Percentiles rank a stretch among this genome's conserved stretches.
These are phyloP conservation scores for Diatrype stigma DNA, from an alignment of 2,329 filamentous ascomycete species.

Conservation along the genomic window DNA sequence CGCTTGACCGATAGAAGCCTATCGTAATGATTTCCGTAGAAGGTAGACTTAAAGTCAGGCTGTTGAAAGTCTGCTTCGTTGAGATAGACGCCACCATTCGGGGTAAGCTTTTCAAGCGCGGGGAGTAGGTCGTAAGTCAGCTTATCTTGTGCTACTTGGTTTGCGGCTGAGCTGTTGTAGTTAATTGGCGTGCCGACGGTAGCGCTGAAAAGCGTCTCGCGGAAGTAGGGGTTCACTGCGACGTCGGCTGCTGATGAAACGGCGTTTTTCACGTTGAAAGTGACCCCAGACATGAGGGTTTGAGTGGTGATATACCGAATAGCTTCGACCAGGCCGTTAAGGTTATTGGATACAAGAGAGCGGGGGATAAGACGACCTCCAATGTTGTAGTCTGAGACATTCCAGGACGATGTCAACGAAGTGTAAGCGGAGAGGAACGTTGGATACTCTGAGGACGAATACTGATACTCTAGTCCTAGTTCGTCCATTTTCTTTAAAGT, in stretches of 20 bases:
- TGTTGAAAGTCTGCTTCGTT: slow-evolving; percentile 38
- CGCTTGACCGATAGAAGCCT: slow-evolving; percentile 33
- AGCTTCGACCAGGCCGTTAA: slow-evolving; percentile 4
- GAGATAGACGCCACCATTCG: slow-evolving; percentile 24
- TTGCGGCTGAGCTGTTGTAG: slow-evolving; percentile 8
- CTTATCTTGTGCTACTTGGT: slow-evolving; percentile 5
- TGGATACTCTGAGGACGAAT: slow-evolving; percentile 4
- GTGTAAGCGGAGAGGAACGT: slow-evolving; percentile 6
- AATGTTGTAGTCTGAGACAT: slow-evolving; percentile 12
- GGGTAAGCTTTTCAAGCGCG: slow-evolving; percentile 6
- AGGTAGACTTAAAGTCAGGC: slow-evolving; percentile 26
- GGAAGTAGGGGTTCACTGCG: slow-evolving; percentile 10
- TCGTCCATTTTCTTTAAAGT: slow-evolving; percentile 3
- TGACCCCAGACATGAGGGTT: slow-evolving; percentile 3
- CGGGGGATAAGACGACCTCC: slow-evolving; percentile 12
- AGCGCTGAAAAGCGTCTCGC: slow-evolving; percentile 7
- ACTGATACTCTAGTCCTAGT: slow-evolving; percentile 7
- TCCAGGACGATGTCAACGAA: slow-evolving; percentile 6
- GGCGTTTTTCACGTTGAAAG: slow-evolving; percentile 5
- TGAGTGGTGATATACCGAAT: slow-evolving; percentile 8
- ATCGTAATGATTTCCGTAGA: slow-evolving; percentile 33
- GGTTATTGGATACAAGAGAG: slow-evolving; percentile 4
- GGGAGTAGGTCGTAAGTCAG: slow-evolving; percentile 12
- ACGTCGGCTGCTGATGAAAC: slow-evolving; percentile 4
- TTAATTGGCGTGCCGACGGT: slow-evolving; percentile 5